Conservation (phyloP, 2,329 filamentous ascomycete species). For the Colletotrichum paranaense region DNA sequence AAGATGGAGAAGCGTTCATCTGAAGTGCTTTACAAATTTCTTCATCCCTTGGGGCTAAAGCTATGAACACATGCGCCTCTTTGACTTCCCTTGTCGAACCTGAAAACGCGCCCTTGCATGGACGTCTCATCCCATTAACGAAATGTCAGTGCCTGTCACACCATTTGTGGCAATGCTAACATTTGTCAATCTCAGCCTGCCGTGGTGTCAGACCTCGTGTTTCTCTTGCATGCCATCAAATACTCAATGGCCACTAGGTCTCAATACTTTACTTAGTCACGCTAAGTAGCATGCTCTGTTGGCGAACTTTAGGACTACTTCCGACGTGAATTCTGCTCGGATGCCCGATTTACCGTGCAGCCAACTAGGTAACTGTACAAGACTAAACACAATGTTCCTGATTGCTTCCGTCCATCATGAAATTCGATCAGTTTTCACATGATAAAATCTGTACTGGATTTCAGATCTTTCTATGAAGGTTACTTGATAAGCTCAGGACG, state of each 20-base stretch:
- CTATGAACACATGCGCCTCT: neutral
- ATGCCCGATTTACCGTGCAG: neutral
- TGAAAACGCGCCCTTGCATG: slow-evolving; percentile 10
- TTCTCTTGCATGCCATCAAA: neutral
- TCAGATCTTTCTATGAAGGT: too few species aligned
- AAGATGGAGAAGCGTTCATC: slow-evolving; percentile 11
- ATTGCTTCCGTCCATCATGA: too few species aligned
- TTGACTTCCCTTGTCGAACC: neutral
- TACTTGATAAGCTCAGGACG: too few species aligned
- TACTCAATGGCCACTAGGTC: neutral
- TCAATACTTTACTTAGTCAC: neutral
- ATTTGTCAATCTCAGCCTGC: slow-evolving; percentile 14
- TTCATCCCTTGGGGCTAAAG: neutral
- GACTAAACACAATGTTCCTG: neutral
- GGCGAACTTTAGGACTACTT: neutral
- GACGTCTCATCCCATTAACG: neutral
- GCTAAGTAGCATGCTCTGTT: neutral
- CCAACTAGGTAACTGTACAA: neutral
- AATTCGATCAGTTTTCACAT: too few species aligned
- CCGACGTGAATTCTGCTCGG: neutral
- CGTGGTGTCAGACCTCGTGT: neutral
- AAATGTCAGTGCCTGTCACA: slow-evolving; percentile 24
- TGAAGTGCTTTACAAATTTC: slow-evolving; percentile 27
- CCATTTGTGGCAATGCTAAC: neutral
- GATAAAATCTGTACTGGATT: too few species aligned